Conservation (phyloP, 345 rosid genomes). For the Ceriops tagal region DNA sequence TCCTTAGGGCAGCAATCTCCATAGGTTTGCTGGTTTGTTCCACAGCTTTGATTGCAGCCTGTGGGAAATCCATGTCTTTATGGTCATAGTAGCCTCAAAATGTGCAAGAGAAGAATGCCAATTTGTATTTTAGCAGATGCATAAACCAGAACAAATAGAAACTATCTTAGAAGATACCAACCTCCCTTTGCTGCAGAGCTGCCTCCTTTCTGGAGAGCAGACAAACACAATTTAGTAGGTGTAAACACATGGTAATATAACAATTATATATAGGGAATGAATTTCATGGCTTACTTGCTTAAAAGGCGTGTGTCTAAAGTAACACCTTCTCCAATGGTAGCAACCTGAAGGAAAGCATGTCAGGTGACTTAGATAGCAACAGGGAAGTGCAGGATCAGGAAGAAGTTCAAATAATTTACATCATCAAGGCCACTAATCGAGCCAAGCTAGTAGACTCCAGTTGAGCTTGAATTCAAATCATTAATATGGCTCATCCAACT, state of each 20-base stretch:
- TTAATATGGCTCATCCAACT: too few relatives aligned
- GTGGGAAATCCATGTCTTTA: slow-evolving; percentile 20
- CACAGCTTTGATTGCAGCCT: slow-evolving; percentile 72
- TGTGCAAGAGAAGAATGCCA: neutral
- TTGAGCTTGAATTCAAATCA: too few relatives aligned
- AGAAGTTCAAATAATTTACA: neutral
- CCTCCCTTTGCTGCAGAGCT: slow-evolving; percentile 35
- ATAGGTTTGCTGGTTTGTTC: slow-evolving; percentile 46
- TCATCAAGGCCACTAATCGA: neutral
- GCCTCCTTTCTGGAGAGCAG: slow-evolving; percentile 24
- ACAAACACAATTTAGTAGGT: neutral
- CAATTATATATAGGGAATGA: neutral
- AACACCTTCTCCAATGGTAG: slow-evolving; percentile 28
- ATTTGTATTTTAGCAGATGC: neutral
- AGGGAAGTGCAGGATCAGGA: neutral
- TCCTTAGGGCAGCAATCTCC: slow-evolving; percentile 51
- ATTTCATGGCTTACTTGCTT: slow-evolving; percentile 18
- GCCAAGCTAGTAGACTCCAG: too few relatives aligned
- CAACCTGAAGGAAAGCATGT: slow-evolving; percentile 17
- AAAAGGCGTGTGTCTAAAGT: slow-evolving; percentile 24
- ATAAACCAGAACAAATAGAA: neutral
- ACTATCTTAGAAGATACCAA: neutral
- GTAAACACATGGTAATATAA: neutral
- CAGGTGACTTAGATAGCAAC: slow-evolving; percentile 4
- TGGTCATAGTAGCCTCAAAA: neutral